Base-by-base conservation (phyloP, 164 flowering plant genomes). In the Tinospora cordifolia region DNA sequence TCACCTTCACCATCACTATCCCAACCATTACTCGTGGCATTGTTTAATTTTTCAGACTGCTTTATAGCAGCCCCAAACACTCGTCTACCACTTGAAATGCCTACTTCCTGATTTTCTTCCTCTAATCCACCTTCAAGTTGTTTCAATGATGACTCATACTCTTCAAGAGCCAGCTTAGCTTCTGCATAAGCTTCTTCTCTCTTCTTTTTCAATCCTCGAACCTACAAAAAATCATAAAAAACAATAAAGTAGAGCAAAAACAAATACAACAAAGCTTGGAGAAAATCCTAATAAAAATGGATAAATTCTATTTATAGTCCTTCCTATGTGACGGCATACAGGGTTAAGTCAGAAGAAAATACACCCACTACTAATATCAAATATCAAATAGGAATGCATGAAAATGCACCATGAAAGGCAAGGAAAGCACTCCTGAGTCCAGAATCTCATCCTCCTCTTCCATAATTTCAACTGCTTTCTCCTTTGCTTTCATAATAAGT, bases 381-480 rank as follows among this genome's bases (percentile, higher is more conserved):
- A 19, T 27, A 26, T 9, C 27, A 8, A 63, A 63, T 39, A 40
- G 46, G 38, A 64, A 69, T 22, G 57, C 30, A 71, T 36, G 68
- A 38, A 71, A 38, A 39, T 72, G 74, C 84, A 90, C 97, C 98
- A 94, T 90, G 79, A 91, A 94, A 68, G 97, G 97, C 79, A 94
- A 78, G 62, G 95, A 80, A 46, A 87, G 79, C 71, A 92, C 82
- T 75, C 97, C 96, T 14, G 94, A 83, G 24, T 77, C 81, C 22
- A 93, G 89, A 57, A 79, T 38, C 51, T 86, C 90, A 66, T 89
- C 89, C 21, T 85, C 97, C 58, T 79, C 88, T 71, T 86, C 87
- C 63, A 89, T 58, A 3, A 76, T 72, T 81, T 84, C 75, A 6
- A 80, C 77, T 65, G 95, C 88, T 74, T 86, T 88, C 74, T 88